Percentiles rank a stretch among this genome's conserved stretches.
These are phyloP conservation scores for Secale cereale DNA, from an alignment of 176 grass and related monocot species.

Conservation along the genomic window DNA sequence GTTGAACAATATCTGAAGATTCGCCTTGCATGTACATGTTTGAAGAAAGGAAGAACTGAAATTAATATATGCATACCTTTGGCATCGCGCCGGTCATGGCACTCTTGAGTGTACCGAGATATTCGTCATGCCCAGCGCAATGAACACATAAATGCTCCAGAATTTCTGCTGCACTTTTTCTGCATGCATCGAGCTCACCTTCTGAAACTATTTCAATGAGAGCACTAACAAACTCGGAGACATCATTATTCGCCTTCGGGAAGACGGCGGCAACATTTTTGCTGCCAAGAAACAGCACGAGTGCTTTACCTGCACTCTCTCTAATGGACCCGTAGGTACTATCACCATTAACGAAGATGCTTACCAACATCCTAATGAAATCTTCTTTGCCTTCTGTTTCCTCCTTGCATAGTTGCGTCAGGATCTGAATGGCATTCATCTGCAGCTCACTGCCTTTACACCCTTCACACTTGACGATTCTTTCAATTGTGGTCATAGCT, in stretches of 20 bases:
- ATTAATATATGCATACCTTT: neutral
- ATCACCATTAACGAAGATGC: neutral
- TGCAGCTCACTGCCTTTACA: neutral
- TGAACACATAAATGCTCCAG: neutral
- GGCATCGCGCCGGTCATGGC: neutral
- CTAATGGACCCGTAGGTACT: neutral
- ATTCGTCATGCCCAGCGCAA: neutral
- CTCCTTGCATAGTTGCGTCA: neutral
- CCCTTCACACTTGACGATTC: neutral
- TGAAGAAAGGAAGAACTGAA: too few species aligned
- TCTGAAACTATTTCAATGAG: neutral
- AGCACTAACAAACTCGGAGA: neutral
- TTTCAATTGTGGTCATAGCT: neutral
- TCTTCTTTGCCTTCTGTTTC: fast-evolving
- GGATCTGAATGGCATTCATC: neutral
- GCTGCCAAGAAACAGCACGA: neutral
- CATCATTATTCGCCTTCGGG: neutral
- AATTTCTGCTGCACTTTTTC: neutral
- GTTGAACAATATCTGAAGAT: too few species aligned
- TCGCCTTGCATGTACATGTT: too few species aligned
- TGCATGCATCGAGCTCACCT: neutral
- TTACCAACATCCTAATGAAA: neutral
- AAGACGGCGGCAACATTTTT: neutral
- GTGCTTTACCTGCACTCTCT: neutral
- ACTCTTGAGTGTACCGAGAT: neutral